Evolutionary conservation across 352 stramenopile species (phyloP), one percentile per base, ranked within the genome.

Genomic region (Phytopythium sindhum): DNA sequence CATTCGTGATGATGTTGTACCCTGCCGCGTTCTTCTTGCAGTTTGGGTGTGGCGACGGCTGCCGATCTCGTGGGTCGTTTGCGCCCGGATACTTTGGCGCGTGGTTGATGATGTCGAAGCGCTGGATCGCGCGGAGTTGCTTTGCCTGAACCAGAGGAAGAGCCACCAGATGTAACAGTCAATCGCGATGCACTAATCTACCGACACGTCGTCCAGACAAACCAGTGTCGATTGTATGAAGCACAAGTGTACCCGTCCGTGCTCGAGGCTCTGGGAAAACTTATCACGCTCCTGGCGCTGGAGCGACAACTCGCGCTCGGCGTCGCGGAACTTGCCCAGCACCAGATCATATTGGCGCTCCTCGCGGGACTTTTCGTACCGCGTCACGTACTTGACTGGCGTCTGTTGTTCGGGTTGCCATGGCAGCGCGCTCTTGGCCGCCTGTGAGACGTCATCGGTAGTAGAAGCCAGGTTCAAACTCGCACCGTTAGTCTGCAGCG

Each of bases 1-100:
- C 50, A 64, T 89, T 86, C 41, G 67, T 91, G 63, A 91, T 71
- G 60, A 91, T 90, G 65, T 91, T 85, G 70, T 84, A 91, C 17
- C 73, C 58, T 2, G 67, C 60, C 7, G 60, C 70, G 39, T 59
- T 74, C 14, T 78, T 82, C n/a, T 65, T 69, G 48, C 72, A 69
- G 41, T 68, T 68, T 24, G 64, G 71, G 42, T 84, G 77, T 23
- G 57, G 58, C 51, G 73, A 51, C 50, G 68, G 67, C 58, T 66
- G 65, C 37, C 71, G 72, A 58, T 86, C 74, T 31, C 70, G 77
- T 28, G 72, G 73, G 62, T 87, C 77, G 15, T 69, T 78, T 6
- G 81, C 74, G 23, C 68, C 75, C 19, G 66, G 59, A 54, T 80
- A 87, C 69, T 84, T 74, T 1, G 75, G 75, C 24, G 70, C 71